Evolutionary conservation across 192 early-diverging fungal genomes (phyloP).

Genomic region (Chytriomyces sp.): DNA sequence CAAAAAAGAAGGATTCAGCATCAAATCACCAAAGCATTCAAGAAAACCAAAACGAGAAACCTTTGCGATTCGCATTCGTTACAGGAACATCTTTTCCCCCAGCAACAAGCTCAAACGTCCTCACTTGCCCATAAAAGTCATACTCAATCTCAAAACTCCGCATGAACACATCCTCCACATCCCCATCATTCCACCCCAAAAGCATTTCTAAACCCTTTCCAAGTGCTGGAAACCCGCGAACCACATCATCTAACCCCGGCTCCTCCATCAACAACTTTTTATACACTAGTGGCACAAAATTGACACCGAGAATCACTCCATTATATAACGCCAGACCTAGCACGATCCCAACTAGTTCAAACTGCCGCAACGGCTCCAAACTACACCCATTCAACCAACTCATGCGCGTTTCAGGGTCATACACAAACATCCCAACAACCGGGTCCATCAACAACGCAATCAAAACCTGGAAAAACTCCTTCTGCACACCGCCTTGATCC

Average conservation of each 20-base stretch:
- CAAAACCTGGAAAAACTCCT: conserved; percentile 89
- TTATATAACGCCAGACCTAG: conserved; percentile 92
- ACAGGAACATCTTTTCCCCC: conserved; percentile 56
- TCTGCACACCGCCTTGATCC: conserved; percentile 96
- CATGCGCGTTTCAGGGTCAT: conserved; percentile 64
- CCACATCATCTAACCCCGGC: conserved; percentile 56
- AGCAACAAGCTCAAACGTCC: conserved; percentile 49
- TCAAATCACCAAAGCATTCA: conserved; percentile 47
- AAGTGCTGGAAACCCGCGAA: conserved; percentile 67
- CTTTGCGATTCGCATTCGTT: conserved; percentile 56
- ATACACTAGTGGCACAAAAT: conserved; percentile 76
- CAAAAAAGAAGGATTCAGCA: neutral
- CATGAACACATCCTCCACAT: conserved; percentile 83
- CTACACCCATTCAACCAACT: conserved; percentile 78
- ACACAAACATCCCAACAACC: conserved; percentile 76
- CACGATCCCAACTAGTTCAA: conserved; percentile 87
- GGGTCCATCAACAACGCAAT: conserved; percentile 75
- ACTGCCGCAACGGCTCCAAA: conserved; percentile 60
- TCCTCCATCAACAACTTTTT: conserved; percentile 69
- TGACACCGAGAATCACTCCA: conserved; percentile 75
- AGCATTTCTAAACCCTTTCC: conserved; percentile 79
- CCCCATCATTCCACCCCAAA: conserved; percentile 71
- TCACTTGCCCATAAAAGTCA: conserved; percentile 59
- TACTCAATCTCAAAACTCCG: conserved; percentile 83
- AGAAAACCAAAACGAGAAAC: conserved; percentile 48